These are phyloP conservation scores for Chamaenerion angustifolium DNA, from an alignment of 345 rosid genomes.

Conservation along the genomic window DNA sequence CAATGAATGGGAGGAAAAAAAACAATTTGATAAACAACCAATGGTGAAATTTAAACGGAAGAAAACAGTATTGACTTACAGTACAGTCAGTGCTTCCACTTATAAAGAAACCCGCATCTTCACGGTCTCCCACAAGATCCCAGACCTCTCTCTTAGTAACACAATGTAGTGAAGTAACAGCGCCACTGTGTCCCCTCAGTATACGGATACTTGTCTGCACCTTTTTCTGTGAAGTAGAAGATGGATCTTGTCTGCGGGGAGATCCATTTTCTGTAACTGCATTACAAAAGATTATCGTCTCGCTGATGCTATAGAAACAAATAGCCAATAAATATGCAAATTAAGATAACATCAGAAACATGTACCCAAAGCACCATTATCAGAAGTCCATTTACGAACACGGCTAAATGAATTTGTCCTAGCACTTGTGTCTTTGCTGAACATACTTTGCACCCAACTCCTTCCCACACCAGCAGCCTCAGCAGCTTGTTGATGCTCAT, in stretches of 20 bases:
- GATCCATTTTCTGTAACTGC: slow-evolving; percentile 29
- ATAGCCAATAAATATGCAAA: background rate
- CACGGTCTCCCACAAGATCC: slow-evolving; percentile 96
- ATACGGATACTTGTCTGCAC: slow-evolving; percentile 80
- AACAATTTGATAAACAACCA: background rate
- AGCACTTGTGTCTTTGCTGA: slow-evolving; percentile 76
- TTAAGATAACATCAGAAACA: slow-evolving; percentile 6
- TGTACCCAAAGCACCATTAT: slow-evolving; percentile 55
- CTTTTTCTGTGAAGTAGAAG: slow-evolving; percentile 80
- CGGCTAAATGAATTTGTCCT: slow-evolving; percentile 63
- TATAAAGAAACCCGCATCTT: slow-evolving; percentile 98
- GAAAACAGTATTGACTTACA: slow-evolving; percentile 24
- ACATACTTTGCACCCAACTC: slow-evolving; percentile 99
- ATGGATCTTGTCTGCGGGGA: slow-evolving; percentile 45
- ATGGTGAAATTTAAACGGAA: slow-evolving; percentile 1
- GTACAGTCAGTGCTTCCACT: slow-evolving; percentile 94
- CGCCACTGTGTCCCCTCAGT: slow-evolving; percentile 86
- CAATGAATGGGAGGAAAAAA: too few species aligned
- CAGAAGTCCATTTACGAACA: slow-evolving; percentile 74
- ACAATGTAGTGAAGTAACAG: slow-evolving; percentile 89
- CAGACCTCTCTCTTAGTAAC: slow-evolving; percentile 97
- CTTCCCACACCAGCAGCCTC: slow-evolving; percentile 91
- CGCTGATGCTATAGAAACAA: background rate
- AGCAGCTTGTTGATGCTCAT: slow-evolving; percentile 73
- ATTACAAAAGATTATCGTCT: slow-evolving; percentile 2